phyloP scores from a whole-genome alignment of 257 asterid genomes.

The Thymus quinquecostatus region DNA sequence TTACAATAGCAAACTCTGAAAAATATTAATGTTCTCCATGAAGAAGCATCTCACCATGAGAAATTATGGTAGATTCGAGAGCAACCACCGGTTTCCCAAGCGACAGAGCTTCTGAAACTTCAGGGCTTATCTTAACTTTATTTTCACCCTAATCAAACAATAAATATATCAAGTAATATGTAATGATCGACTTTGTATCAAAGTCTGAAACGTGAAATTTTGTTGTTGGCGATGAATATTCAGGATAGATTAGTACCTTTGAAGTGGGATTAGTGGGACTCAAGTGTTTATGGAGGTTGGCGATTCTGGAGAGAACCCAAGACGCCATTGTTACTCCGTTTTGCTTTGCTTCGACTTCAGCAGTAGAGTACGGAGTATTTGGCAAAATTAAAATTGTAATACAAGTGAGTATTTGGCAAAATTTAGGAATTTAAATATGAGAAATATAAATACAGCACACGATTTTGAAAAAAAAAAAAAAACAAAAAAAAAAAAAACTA shows the following conservation, averaged over 20 bases:
- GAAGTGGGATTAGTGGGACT: conserved; percentile 39
- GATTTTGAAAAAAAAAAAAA: too few relatives aligned
- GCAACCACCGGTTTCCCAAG: conserved; percentile 81
- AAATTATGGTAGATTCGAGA: conserved; percentile 90
- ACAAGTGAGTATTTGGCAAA: too few relatives aligned
- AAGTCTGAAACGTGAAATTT: conserved; percentile 14
- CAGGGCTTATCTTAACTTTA: conserved; percentile 56
- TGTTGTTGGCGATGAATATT: not conserved
- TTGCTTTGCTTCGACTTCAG: not conserved
- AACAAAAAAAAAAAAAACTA: too few relatives aligned
- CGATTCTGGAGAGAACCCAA: conserved; percentile 50
- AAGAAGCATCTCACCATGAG: conserved; percentile 65
- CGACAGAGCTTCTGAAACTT: conserved; percentile 89
- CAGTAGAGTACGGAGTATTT: too few relatives aligned
- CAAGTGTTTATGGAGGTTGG: conserved; percentile 51
- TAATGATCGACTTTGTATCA: not conserved
- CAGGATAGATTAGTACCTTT: conserved; percentile 30
- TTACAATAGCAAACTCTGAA: not conserved
- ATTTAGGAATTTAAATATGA: too few relatives aligned
- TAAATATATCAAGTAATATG: conserved; percentile 9
- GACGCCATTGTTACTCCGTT: conserved; percentile 45
- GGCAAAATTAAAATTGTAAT: too few relatives aligned
- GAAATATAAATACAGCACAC: too few relatives aligned
- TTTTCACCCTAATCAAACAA: conserved; percentile 40
- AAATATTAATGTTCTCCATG: not conserved